phyloP scores from a whole-genome alignment of 2,329 filamentous ascomycete genomes.

The Fusarium paranaense region DNA sequence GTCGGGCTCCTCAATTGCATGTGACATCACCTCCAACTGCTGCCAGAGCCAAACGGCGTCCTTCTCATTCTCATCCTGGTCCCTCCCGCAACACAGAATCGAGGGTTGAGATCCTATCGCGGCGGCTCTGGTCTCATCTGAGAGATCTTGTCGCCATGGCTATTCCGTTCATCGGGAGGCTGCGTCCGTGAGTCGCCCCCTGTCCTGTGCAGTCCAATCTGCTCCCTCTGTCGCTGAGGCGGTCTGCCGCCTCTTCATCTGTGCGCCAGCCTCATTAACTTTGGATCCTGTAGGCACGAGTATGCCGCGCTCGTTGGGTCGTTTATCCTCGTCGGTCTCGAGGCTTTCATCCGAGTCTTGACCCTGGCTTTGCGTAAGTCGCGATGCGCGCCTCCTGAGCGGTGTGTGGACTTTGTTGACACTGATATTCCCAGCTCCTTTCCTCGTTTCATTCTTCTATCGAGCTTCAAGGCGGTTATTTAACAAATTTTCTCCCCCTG shows the following conservation, averaged over 20 bases:
- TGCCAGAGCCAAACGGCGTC: constrained; percentile 1
- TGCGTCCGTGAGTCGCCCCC: constrained; percentile 59
- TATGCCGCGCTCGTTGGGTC: constrained; percentile 89
- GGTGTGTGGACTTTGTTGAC: constrained; percentile 11
- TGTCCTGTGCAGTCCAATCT: not conserved
- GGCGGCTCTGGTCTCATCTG: constrained; percentile 3
- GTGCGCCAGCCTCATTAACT: constrained; percentile 29
- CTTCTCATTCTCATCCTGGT: constrained; percentile 16
- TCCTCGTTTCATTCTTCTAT: constrained; percentile 86
- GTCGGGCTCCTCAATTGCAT: constrained; percentile 35
- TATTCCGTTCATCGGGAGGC: constrained; percentile 64
- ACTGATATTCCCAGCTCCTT: constrained; percentile 68
- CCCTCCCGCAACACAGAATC: constrained; percentile 12
- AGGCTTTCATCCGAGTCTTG: constrained; percentile 84
- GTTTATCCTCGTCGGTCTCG: constrained; percentile 83
- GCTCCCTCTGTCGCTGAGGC: not conserved
- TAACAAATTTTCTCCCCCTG: constrained; percentile 79
- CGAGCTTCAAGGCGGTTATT: constrained; percentile 84
- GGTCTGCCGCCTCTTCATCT: constrained; percentile 1
- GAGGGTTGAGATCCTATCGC: constrained; percentile 13
- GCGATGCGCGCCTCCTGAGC: constrained; percentile 2
- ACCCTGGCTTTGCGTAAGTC: constrained; percentile 86
- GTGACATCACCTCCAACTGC: constrained; percentile 43
- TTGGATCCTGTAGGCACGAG: constrained; percentile 70
- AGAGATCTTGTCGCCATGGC: constrained; percentile 55